Conservation (phyloP, 2,329 filamentous ascomycete species). For the Phaeophleospora eucalypticola region DNA sequence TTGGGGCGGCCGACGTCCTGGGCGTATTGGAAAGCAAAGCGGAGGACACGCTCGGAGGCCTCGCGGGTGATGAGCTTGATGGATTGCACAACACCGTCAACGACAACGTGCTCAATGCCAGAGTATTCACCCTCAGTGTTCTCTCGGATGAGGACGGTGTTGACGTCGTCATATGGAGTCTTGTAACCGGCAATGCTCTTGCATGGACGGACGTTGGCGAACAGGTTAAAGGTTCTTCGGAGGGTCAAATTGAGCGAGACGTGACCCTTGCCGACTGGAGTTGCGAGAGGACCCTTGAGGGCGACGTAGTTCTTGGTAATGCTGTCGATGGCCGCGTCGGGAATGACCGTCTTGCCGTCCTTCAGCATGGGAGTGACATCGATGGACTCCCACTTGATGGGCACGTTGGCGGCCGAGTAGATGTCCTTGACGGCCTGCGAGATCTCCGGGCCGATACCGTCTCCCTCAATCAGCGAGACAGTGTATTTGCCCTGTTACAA, state of each 20-base stretch:
- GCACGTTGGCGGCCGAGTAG: constrained; percentile 92
- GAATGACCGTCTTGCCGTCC: constrained; percentile 93
- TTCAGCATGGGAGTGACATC: constrained; percentile 92
- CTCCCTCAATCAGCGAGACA: constrained; percentile 96
- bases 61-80: constrained; percentile 99
- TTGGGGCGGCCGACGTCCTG: constrained; percentile 89
- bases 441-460: constrained; percentile 95
- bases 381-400: constrained; percentile 94
- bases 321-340: constrained; percentile 85
- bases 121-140: constrained; percentile 99
- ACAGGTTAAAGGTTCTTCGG: constrained; percentile 98
- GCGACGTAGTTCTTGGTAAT: constrained; percentile 95
- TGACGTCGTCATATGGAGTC: constrained; percentile 95
- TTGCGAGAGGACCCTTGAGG: constrained; percentile 96
- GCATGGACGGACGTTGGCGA: constrained; percentile 98
- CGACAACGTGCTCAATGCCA: constrained; percentile 96
- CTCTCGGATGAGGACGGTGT: constrained; percentile 97
- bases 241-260: constrained; percentile 98
- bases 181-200: constrained; percentile 96
- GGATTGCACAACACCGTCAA: constrained; percentile 96
- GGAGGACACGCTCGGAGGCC: constrained; percentile 90
- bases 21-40: constrained; percentile 98
- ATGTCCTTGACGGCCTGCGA: constrained; percentile 98
- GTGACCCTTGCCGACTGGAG: constrained; percentile 96
- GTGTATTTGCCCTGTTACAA: constrained; percentile 77